Evolutionary conservation across 2,329 filamentous ascomycete species (phyloP).

Genomic region (Aspergillus luchuensis): DNA sequence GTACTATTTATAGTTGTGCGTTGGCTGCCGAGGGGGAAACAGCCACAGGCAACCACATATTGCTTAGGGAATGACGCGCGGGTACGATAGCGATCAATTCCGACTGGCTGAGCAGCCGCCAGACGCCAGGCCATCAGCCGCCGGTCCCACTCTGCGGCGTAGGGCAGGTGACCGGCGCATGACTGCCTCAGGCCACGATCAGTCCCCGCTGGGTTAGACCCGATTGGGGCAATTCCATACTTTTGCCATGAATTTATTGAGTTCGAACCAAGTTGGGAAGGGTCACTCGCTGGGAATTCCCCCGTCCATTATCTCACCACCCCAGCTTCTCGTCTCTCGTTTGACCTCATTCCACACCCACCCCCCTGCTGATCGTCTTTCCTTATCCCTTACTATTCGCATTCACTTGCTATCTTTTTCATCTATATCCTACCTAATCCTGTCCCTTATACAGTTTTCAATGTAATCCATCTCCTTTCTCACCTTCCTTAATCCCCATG

Average conservation of each 20-base stretch:
- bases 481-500: constrained; percentile 18
- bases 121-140: constrained; percentile 12
- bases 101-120: constrained; percentile 18
- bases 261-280: constrained; percentile 2
- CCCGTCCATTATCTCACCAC: constrained; percentile 10
- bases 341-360: too few species aligned
- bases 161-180: neutral
- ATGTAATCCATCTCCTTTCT: constrained; percentile 19
- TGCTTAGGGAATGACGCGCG: neutral
- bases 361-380: constrained; percentile 11
- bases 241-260: constrained; percentile 2
- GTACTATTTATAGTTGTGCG: constrained; percentile 10
- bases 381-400: constrained; percentile 8
- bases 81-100: neutral
- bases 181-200: neutral
- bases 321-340: constrained; percentile 12
- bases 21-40: neutral
- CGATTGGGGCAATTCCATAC: neutral
- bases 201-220: constrained; percentile 9
- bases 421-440: constrained; percentile 4
- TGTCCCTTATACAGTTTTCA: constrained; percentile 13
- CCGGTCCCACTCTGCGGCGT: neutral
- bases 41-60: constrained; percentile 20
- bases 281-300: constrained; percentile 2
- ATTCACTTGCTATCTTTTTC: constrained; percentile 3